Percentiles rank a stretch among this genome's conserved stretches.
phyloP scores from a whole-genome alignment of 2,329 filamentous ascomycete genomes.

The Colletotrichum lindemuthianum region DNA sequence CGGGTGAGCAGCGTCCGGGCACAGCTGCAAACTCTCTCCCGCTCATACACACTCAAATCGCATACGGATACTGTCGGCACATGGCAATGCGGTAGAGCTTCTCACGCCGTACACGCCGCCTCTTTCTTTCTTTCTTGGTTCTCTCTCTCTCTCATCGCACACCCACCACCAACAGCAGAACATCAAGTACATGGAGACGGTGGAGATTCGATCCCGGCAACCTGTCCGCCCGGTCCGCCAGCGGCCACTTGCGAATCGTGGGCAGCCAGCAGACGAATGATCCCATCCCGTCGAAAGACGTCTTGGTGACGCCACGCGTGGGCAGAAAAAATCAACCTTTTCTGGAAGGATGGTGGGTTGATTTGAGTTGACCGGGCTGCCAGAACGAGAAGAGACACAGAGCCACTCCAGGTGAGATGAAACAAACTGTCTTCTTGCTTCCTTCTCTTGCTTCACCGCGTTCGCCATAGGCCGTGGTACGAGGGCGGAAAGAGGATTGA shows the following conservation, averaged over 20 bases:
- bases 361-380: too few species aligned
- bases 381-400: too few species aligned
- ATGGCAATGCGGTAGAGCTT: neutral
- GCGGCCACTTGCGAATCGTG: constrained; percentile 25
- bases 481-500: constrained; percentile 7
- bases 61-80: too few species aligned
- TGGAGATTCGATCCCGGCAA: constrained; percentile 29
- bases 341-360: neutral
- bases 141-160: constrained; percentile 1
- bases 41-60: constrained; percentile 4
- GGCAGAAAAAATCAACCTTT: constrained; percentile 5
- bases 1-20: constrained; percentile 23
- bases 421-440: constrained; percentile 23
- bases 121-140: too few species aligned
- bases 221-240: constrained; percentile 26
- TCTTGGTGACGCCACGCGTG: constrained; percentile 5
- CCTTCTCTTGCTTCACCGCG: neutral
- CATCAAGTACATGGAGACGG: constrained; percentile 2
- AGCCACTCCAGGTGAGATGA: constrained; percentile 16
- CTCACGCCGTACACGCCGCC: constrained; percentile 1
- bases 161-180: constrained; percentile 9
- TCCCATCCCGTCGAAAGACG: constrained; percentile 4
- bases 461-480: constrained; percentile 2
- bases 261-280: neutral
- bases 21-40: neutral